Conservation (phyloP, 257 asterid species). For the Jaltomata sinuosa region DNA sequence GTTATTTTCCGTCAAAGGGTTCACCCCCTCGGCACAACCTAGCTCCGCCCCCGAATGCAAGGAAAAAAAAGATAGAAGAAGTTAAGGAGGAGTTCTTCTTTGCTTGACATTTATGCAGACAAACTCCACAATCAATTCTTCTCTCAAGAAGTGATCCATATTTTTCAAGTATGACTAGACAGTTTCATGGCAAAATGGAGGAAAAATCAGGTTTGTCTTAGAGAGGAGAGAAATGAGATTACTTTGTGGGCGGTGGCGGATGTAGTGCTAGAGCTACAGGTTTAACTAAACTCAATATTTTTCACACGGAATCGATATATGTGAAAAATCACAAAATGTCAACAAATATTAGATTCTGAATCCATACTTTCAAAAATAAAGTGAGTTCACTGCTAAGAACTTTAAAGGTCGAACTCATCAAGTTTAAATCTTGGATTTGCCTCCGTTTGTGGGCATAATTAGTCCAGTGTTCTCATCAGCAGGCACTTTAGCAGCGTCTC, state of each 20-base stretch:
- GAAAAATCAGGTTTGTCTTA: too few species aligned
- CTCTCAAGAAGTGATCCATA: background rate
- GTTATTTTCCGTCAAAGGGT: too few species aligned
- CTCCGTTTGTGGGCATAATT: too few species aligned
- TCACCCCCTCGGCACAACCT: too few species aligned
- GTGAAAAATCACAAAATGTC: background rate
- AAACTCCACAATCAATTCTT: too few species aligned
- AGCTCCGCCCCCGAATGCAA: too few species aligned
- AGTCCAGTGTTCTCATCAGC: background rate
- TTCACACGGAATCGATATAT: background rate
- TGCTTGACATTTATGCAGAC: too few species aligned
- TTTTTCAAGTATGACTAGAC: too few species aligned
- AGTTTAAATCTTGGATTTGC: background rate
- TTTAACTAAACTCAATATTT: background rate
- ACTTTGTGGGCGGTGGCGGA: background rate
- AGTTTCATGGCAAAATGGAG: too few species aligned
- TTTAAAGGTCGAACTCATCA: background rate
- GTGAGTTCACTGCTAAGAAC: background rate
- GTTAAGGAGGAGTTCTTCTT: too few species aligned
- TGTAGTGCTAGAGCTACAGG: background rate
- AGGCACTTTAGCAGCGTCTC: background rate
- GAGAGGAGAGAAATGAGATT: background rate
- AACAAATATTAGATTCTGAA: background rate
- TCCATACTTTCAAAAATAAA: background rate
- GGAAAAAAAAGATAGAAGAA: too few species aligned